Conservation (phyloP, 805 yeast genomes). For the Candida ascalaphidarum region DNA sequence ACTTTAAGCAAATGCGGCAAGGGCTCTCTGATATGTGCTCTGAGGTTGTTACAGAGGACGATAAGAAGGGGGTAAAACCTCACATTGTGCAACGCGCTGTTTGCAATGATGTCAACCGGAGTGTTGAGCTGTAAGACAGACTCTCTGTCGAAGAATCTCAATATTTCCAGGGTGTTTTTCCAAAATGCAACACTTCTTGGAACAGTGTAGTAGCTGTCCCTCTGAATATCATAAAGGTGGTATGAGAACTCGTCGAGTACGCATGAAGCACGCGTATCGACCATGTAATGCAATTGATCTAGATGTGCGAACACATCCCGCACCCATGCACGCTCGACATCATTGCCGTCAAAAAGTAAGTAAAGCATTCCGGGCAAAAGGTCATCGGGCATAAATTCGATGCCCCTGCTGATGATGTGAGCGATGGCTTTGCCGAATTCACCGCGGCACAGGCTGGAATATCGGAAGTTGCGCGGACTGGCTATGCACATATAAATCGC, state of each 20-base stretch:
- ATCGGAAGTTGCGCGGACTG: no score
- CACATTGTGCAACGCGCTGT: slow-evolving; percentile 20
- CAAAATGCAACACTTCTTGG: slow-evolving; percentile 38
- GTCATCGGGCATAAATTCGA: no score
- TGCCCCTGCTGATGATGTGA: no score
- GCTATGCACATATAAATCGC: no score
- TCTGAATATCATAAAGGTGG: slow-evolving; percentile 46
- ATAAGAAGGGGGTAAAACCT: slow-evolving; percentile 26
- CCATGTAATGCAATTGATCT: slow-evolving; percentile 1
- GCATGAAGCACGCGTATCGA: slow-evolving; percentile 11
- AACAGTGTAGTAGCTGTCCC: slow-evolving; percentile 39
- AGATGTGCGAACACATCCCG: no score
- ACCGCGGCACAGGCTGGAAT: no score
- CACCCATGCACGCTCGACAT: slow-evolving; percentile 42
- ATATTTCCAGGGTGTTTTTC: slow-evolving; percentile 28
- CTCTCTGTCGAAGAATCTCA: slow-evolving; percentile 24
- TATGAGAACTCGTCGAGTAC: slow-evolving; percentile 47
- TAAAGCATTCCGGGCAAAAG: slow-evolving; percentile 49
- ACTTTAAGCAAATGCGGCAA: slow-evolving; percentile 50
- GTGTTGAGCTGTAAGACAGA: slow-evolving; percentile 21
- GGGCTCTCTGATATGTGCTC: slow-evolving; percentile 41
- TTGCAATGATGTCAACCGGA: slow-evolving; percentile 19
- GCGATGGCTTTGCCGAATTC: no score
- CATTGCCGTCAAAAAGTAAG: slow-evolving; percentile 46
- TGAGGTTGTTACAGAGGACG: slow-evolving; percentile 42